Evolutionary conservation across 192 early-diverging fungal genomes (phyloP).

Genomic region (Gigaspora rosea): DNA sequence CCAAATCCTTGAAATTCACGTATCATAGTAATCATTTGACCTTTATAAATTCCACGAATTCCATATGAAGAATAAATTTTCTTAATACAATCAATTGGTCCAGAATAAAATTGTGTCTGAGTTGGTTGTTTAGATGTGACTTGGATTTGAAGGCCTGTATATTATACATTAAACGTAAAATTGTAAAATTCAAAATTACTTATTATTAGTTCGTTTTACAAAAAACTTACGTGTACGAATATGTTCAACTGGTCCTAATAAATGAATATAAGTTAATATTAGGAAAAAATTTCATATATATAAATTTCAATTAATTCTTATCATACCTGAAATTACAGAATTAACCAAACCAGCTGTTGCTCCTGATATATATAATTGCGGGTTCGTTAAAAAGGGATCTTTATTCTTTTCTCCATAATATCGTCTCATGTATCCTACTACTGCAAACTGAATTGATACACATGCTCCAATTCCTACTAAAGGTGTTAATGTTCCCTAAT

Average conservation of each 20-base stretch:
- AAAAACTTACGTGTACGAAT: constrained; percentile 73
- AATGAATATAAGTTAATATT: neutral
- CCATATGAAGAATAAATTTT: constrained; percentile 81
- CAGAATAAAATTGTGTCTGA: constrained; percentile 49
- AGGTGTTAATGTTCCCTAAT: constrained; percentile 84
- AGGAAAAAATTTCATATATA: neutral
- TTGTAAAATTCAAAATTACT: neutral
- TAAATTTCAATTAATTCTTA: neutral
- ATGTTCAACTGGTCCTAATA: constrained; percentile 88
- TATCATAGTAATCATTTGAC: constrained; percentile 79
- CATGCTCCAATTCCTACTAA: constrained; percentile 93
- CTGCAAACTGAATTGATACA: constrained; percentile 95
- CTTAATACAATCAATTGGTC: constrained; percentile 82
- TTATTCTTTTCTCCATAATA: constrained; percentile 62
- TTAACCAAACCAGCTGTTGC: constrained; percentile 87
- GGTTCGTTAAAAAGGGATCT: constrained; percentile 58
- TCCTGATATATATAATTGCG: constrained; percentile 86
- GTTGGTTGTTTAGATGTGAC: neutral
- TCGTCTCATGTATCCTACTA: constrained; percentile 86
- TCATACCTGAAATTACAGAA: constrained; percentile 70
- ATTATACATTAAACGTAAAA: neutral
- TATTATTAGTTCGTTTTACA: neutral
- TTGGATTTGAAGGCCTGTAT: constrained; percentile 81
- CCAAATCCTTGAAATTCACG: constrained; percentile 94
- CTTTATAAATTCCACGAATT: constrained; percentile 84